Conservation (phyloP, 2,329 filamentous ascomycete genomes). For the Aspergillus aculeatus region DNA sequence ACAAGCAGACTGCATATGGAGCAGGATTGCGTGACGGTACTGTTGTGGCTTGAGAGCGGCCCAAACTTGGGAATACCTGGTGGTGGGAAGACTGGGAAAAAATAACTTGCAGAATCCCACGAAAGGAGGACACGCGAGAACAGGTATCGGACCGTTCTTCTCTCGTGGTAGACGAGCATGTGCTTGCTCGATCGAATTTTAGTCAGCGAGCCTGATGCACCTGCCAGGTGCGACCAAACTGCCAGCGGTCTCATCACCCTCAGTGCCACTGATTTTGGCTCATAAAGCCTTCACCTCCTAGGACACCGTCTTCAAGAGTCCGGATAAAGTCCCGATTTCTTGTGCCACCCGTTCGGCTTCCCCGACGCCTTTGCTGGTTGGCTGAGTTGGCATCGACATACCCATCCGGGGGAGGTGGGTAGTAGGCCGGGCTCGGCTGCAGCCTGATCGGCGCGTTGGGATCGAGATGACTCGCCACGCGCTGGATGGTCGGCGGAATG, state of each 20-base stretch:
- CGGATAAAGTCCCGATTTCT: conserved; percentile 85
- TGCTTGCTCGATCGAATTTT: conserved; percentile 16
- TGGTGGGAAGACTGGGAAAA: background rate
- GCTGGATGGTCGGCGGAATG: conserved; percentile 87
- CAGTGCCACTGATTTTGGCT: conserved; percentile 70
- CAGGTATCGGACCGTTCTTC: conserved; percentile 14
- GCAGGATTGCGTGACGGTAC: background rate
- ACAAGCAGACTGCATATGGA: conserved; percentile 1
- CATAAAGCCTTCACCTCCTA: conserved; percentile 85
- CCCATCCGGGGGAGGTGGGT: conserved; percentile 86
- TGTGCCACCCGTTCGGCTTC: conserved; percentile 63
- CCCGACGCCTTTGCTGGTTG: conserved; percentile 66
- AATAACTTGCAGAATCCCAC: conserved; percentile 14
- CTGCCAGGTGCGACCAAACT: conserved; percentile 7
- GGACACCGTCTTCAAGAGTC: conserved; percentile 86
- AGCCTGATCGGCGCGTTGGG: conserved; percentile 90
- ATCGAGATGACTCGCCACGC: conserved; percentile 93
- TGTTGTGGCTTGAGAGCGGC: background rate
- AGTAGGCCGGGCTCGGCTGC: conserved; percentile 95
- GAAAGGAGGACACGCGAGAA: conserved; percentile 15
- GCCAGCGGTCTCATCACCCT: conserved; percentile 19
- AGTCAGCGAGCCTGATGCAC: conserved; percentile 16
- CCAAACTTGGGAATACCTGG: background rate
- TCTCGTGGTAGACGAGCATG: conserved; percentile 15
- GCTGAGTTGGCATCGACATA: conserved; percentile 65